Conservation (phyloP, 78 protist genomes). For the Dictyostelium firmibasis region DNA sequence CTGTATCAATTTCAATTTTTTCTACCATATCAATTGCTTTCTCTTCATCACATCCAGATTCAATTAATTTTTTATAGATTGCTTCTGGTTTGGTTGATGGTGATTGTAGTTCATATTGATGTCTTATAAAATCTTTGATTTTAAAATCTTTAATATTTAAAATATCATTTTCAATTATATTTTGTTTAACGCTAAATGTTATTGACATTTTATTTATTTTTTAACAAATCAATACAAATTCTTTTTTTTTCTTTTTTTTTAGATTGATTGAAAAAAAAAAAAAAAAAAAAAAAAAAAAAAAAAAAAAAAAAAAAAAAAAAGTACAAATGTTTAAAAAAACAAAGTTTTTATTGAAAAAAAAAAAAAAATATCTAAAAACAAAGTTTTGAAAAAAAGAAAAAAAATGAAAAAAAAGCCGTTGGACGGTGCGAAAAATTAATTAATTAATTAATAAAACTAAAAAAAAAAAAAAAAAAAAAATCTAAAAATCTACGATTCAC, state of each 20-base stretch:
- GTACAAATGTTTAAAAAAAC: too few species aligned
- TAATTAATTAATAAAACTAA: too few species aligned
- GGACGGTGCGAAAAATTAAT: neutral
- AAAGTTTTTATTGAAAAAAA: too few species aligned
- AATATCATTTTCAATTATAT: neutral
- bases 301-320: too few species aligned
- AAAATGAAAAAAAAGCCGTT: neutral
- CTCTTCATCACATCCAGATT: slow-evolving; percentile 2
- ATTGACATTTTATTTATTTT: neutral
- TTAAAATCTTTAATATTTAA: neutral
- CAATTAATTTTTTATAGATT: neutral
- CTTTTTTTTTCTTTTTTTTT: too few species aligned
- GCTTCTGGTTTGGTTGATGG: neutral
- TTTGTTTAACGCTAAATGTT: neutral
- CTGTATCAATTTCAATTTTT: neutral
- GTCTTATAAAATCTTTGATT: neutral
- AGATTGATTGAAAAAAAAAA: neutral
- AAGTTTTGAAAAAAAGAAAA: too few species aligned
- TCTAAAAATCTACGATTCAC: neutral
- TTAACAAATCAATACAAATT: too few species aligned
- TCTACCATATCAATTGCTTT: neutral
- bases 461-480: too few species aligned
- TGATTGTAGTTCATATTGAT: neutral
- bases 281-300: too few species aligned
- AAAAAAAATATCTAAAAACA: neutral